These are phyloP conservation scores for Suillus weaverae DNA, from an alignment of 768 basidiomycete genomes.

Conservation along the genomic window DNA sequence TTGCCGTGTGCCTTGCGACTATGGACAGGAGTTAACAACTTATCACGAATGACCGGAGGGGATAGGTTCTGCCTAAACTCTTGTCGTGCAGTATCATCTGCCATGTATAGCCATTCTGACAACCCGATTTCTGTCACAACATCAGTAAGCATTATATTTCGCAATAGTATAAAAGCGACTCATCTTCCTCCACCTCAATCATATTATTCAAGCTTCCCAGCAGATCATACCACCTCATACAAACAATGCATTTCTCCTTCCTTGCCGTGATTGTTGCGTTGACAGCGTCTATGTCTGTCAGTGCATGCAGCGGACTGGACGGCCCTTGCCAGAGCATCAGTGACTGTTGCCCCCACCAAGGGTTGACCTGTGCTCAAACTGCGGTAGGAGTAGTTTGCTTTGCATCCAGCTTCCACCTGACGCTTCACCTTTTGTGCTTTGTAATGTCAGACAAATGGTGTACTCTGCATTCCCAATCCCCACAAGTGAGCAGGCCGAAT, in stretches of 20 bases:
- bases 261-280: not conserved
- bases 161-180: not conserved
- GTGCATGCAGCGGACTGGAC: not conserved
- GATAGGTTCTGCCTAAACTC: not conserved
- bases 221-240: not conserved
- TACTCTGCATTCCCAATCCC: too few relatives aligned
- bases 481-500: not conserved
- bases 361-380: not conserved
- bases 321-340: rapidly evolving
- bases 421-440: too few relatives aligned
- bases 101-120: not conserved
- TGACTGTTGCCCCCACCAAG: not conserved
- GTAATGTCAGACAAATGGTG: too few relatives aligned
- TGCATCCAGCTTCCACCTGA: too few relatives aligned
- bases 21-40: not conserved
- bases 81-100: not conserved
- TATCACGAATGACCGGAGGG: not conserved
- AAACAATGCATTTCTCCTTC: not conserved
- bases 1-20: not conserved
- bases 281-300: not conserved
- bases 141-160: not conserved
- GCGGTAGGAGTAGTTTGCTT: too few relatives aligned
- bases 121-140: not conserved
- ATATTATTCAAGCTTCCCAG: not conserved
- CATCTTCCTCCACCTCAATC: not conserved